A percentile compares a stretch with the other conserved stretches of the same genome.
Conservation (phyloP, 108 stramenopile species). For the Cyclotella cryptica region DNA sequence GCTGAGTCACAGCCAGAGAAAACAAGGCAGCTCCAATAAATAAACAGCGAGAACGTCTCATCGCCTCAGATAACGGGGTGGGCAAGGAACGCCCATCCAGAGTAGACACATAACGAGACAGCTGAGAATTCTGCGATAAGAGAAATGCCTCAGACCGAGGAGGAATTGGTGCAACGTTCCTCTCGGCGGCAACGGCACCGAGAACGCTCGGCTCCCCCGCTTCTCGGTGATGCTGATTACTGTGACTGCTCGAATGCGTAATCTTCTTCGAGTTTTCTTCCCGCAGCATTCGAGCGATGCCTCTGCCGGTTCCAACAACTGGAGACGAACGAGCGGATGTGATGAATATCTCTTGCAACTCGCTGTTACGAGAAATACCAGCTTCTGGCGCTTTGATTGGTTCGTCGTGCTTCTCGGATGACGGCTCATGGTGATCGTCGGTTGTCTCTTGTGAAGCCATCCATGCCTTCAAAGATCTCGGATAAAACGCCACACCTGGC, state of each 20-base stretch:
- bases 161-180: not conserved
- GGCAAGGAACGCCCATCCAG: conserved; percentile 38
- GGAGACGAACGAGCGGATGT: not conserved
- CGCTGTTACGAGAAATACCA: not conserved
- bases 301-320: conserved; percentile 10
- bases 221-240: not conserved
- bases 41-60: conserved; percentile 38
- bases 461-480: not conserved
- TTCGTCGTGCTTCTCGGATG: not conserved
- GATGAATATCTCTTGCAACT: not conserved
- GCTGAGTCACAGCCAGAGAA: conserved; percentile 14
- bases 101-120: conserved; percentile 27
- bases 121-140: not conserved
- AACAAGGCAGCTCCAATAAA: conserved; percentile 42
- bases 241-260: not conserved
- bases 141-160: not conserved
- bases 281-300: conserved; percentile 22
- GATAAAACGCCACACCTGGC: conserved; percentile 21
- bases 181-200: not conserved
- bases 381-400: not conserved
- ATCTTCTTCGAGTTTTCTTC: conserved; percentile 41
- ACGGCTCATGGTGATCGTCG: not conserved
- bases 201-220: not conserved
- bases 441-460: not conserved
- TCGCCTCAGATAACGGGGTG: conserved; percentile 44